Conservation (phyloP, 2,329 filamentous ascomycete genomes). For the Aspergillus quadrilineatus region DNA sequence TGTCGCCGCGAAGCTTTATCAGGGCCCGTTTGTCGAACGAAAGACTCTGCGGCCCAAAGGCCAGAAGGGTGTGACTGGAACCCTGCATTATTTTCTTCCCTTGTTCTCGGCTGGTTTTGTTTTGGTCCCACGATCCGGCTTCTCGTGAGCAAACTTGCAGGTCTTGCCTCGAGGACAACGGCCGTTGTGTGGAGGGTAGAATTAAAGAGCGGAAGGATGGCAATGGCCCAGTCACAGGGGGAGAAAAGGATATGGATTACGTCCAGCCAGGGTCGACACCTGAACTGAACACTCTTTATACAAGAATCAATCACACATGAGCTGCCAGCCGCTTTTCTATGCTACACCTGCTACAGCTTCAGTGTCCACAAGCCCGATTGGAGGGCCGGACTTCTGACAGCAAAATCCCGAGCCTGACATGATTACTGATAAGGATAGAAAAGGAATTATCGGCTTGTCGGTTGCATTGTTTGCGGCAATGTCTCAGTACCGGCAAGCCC, state of each 20-base stretch:
- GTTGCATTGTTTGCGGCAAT: too few relatives aligned
- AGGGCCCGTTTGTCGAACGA: conserved; percentile 1
- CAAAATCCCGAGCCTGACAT: neutral
- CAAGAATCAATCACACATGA: neutral
- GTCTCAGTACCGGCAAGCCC: too few relatives aligned
- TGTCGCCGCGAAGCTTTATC: neutral
- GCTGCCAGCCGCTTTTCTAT: neutral
- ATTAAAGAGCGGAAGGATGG: neutral
- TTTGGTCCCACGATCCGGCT: too few relatives aligned
- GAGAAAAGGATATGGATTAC: neutral
- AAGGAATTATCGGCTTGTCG: too few relatives aligned
- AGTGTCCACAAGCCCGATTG: neutral
- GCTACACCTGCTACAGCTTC: neutral
- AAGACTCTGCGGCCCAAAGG: conserved; percentile 5
- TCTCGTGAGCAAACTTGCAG: too few relatives aligned
- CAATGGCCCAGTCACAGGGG: neutral
- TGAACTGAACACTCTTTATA: neutral
- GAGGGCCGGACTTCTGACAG: neutral
- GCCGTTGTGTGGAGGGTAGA: neutral
- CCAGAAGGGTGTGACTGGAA: neutral
- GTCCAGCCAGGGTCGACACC: neutral
- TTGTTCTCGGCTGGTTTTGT: too few relatives aligned
- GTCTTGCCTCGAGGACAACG: too few relatives aligned
- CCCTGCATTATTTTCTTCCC: neutral
- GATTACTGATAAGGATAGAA: too few relatives aligned